Percentiles rank a stretch among this genome's conserved stretches.
These are phyloP conservation scores for Vanderwaltozyma yarrowii DNA, from an alignment of 805 yeast genomes.

Conservation along the genomic window DNA sequence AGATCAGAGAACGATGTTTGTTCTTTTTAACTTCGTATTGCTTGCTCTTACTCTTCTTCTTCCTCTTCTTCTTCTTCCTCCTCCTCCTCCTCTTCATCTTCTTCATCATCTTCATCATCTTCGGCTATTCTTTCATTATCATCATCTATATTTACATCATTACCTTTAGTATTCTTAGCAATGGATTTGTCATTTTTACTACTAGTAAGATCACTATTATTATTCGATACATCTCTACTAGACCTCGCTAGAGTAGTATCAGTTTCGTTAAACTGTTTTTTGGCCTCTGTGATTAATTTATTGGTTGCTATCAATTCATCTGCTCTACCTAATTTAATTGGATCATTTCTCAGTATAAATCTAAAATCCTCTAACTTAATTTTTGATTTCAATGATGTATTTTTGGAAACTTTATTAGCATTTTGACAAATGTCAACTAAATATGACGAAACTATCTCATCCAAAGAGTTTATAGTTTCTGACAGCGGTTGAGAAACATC, in stretches of 20 bases:
- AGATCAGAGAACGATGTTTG: neutral
- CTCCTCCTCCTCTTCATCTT: slow-evolving; percentile 17
- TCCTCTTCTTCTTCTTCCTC: slow-evolving; percentile 23
- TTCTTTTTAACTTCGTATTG: slow-evolving; percentile 11
- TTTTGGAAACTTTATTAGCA: slow-evolving; percentile 40
- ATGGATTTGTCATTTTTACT: neutral
- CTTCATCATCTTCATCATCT: neutral
- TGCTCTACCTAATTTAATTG: slow-evolving; percentile 57
- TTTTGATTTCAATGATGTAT: slow-evolving; percentile 43
- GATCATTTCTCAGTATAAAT: slow-evolving; percentile 58
- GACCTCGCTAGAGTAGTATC: slow-evolving; percentile 26
- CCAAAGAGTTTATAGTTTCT: slow-evolving; percentile 55
- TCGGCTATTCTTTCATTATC: neutral
- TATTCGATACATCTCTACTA: neutral
- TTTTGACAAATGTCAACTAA: slow-evolving; percentile 50
- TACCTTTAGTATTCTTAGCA: neutral
- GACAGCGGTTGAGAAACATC: slow-evolving; percentile 58
- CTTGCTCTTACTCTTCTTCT: slow-evolving; percentile 15
- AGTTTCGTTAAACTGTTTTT: slow-evolving; percentile 54
- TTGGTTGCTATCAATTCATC: slow-evolving; percentile 52
- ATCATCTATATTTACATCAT: neutral
- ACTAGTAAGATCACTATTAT: neutral
- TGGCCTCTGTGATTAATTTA: slow-evolving; percentile 53
- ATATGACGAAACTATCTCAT: slow-evolving; percentile 57
- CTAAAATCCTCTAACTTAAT: slow-evolving; percentile 64